Evolutionary conservation across 805 yeast genomes (phyloP).

Genomic region (Jamesozyma spencerorum): DNA sequence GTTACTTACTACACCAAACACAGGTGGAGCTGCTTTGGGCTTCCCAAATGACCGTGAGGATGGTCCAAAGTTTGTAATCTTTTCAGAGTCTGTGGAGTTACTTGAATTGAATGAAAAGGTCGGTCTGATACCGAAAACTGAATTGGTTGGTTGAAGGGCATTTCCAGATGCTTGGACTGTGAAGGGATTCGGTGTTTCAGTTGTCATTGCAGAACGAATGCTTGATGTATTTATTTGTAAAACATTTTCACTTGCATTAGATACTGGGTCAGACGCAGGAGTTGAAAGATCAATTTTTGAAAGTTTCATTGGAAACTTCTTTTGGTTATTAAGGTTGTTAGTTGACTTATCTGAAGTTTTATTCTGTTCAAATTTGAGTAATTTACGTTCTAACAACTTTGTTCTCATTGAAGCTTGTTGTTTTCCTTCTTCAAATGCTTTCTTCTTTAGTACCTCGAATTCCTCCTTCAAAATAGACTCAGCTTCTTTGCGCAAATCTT

Average conservation of each 20-base stretch:
- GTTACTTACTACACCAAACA: too few species aligned
- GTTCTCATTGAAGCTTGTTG: conserved; percentile 28
- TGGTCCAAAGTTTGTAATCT: background rate
- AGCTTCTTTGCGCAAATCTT: conserved; percentile 11
- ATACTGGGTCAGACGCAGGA: conserved; percentile 1
- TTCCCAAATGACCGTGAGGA: too few species aligned
- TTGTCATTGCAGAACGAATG: conserved; percentile 7
- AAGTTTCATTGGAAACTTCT: background rate
- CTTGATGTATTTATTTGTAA: conserved; percentile 5
- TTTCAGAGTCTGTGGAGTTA: background rate
- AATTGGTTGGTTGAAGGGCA: background rate
- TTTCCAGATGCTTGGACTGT: conserved; percentile 6
- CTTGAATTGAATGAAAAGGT: conserved; percentile 9
- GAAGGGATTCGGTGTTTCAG: conserved; percentile 12
- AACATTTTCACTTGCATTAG: conserved; percentile 5
- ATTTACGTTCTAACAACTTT: conserved; percentile 23
- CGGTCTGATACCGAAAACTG: conserved; percentile 7
- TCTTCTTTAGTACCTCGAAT: conserved; percentile 17
- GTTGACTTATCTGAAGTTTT: background rate
- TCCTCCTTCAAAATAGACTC: conserved; percentile 14
- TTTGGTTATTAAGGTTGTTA: background rate
- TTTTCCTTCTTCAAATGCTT: conserved; percentile 28
- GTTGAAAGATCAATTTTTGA: conserved; percentile 3
- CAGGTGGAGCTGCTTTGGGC: too few species aligned
- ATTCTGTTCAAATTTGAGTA: conserved; percentile 21